Evolutionary conservation across 2,329 filamentous ascomycete genomes (phyloP).

Genomic region (Lachnellula subtilissima): DNA sequence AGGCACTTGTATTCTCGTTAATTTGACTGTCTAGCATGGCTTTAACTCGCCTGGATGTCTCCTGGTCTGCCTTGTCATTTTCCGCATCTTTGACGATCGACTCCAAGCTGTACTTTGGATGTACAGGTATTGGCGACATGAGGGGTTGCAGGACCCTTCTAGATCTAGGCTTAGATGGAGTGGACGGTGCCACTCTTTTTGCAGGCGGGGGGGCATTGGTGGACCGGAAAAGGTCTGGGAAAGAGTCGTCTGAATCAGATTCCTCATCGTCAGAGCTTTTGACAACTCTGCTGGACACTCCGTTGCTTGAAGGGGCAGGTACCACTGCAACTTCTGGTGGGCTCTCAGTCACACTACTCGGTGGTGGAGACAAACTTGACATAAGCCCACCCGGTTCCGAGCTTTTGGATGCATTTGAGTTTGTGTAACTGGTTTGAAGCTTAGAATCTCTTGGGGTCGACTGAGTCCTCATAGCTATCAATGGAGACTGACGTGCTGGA

Average conservation of each 20-base stretch:
- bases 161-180: slow-evolving; percentile 12
- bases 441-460: background rate
- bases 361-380: slow-evolving; percentile 15
- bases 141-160: slow-evolving; percentile 11
- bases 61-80: slow-evolving; percentile 55
- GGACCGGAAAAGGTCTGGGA: slow-evolving; percentile 38
- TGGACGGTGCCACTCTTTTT: slow-evolving; percentile 6
- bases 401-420: background rate
- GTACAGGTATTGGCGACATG: slow-evolving; percentile 46
- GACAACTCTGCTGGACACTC: slow-evolving; percentile 41
- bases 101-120: slow-evolving; percentile 57
- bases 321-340: background rate
- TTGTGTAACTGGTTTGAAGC: background rate
- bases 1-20: slow-evolving; percentile 21
- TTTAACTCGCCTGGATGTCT: slow-evolving; percentile 42
- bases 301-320: background rate
- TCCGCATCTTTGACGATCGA: slow-evolving; percentile 55
- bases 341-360: slow-evolving; percentile 5
- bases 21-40: slow-evolving; percentile 24
- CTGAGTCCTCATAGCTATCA: background rate
- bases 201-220: slow-evolving; percentile 11
- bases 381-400: background rate
- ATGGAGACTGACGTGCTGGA: background rate
- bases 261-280: slow-evolving; percentile 65
- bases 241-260: slow-evolving; percentile 50